Base-by-base conservation (phyloP, 192 early-diverging fungal genomes). In the Helicostylum pulchrum region DNA sequence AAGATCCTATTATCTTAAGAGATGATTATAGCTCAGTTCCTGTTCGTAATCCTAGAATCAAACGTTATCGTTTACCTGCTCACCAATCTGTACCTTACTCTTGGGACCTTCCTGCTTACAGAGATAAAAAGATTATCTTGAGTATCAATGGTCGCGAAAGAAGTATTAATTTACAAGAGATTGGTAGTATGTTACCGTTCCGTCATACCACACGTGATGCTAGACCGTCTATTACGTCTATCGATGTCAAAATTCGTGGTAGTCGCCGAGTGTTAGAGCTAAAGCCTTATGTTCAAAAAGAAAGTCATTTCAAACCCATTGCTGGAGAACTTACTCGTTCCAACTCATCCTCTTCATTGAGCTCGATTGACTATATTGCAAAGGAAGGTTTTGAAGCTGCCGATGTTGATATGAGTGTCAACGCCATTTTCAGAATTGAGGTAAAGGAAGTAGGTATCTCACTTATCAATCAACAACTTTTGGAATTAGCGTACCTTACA, bases 391-490 rank as follows among this genome's bases (percentile, higher is more conserved):
- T 85, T 51, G 82, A 83, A 47, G 68, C 80, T 34, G 78, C 80
- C 30, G 80, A 85, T 53, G 63, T 85, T 3, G 67, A 83, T 10
- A 55, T 74, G 2, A 71, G 85, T 7, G 75, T 79, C 9, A 82
- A 73, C 8, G 58, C 87, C 50, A 84, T 78, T 14, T 84, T 94
- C 67, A 80, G 88, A 42, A 64, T 97, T 3, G 83, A 86, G 23
- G 73, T 99, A 20, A 89, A 89, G 61, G 88, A 94, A 10, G 91
- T 99, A 61, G 97, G 97, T 58, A 76, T 97, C 15, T 99, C 97
- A 3, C 61, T 99, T 12, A 85, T 99, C 43, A 92, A 87, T 75
- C 77, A 81, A 49, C 66, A 83, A 19, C 77, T 90, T 73, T 85
- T 87, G 78, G 97, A 99, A 83, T 75, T 99, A 10, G 74, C 90